Conservation (phyloP, 2,329 filamentous ascomycete species). For the Neopestalotiopsis rosae region DNA sequence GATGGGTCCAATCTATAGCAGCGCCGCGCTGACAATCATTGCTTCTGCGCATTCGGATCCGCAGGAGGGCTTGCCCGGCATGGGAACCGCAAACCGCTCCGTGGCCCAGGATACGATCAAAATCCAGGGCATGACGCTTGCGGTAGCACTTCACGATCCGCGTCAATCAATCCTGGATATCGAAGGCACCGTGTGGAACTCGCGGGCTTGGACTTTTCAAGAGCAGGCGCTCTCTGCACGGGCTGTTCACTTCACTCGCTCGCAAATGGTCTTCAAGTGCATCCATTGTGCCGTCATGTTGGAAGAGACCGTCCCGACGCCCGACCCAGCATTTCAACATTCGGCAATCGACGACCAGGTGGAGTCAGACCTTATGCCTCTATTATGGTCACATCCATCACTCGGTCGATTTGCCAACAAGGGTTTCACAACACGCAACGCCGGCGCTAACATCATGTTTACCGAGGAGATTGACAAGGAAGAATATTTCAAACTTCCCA, state of each 20-base stretch:
- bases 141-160: not conserved
- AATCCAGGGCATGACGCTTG: not conserved
- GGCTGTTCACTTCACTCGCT: not conserved
- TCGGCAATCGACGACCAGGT: not conserved
- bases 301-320: not conserved
- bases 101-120: not conserved
- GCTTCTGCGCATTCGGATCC: conserved; percentile 2
- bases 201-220: conserved; percentile 5
- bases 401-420: not conserved
- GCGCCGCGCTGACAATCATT: conserved; percentile 7
- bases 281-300: not conserved
- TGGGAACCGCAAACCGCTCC: not conserved
- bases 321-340: not conserved
- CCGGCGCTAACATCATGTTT: not conserved
- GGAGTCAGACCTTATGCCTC: not conserved
- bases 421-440: not conserved
- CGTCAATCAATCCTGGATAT: not conserved
- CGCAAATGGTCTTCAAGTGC: conserved; percentile 4
- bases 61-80: not conserved
- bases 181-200: not conserved
- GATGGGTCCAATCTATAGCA: conserved; percentile 12
- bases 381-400: not conserved
- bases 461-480: not conserved
- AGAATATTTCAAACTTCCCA: not conserved
- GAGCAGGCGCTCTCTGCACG: not conserved